Evolutionary conservation across 106 monocot genomes (phyloP).

Genomic region (Ottelia alismoides): DNA sequence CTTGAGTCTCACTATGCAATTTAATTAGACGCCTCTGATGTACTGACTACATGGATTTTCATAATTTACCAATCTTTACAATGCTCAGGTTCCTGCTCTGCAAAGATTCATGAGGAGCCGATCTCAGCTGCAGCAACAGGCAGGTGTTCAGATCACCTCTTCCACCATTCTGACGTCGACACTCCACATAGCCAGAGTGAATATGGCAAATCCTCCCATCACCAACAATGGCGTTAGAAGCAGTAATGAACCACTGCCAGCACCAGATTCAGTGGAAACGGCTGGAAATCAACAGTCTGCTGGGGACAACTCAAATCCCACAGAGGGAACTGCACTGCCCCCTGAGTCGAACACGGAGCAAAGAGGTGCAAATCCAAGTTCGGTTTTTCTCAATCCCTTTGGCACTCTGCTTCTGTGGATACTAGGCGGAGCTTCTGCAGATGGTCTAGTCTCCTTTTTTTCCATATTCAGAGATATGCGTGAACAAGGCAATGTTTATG

Average conservation of each 20-base stretch:
- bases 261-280: slow-evolving; percentile 8
- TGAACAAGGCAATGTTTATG: slow-evolving; percentile 46
- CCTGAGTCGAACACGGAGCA: slow-evolving; percentile 22
- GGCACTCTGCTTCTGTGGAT: slow-evolving; percentile 82
- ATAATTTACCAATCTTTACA: not conserved
- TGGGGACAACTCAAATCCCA: slow-evolving; percentile 5
- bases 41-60: not conserved
- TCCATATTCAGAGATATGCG: slow-evolving; percentile 79
- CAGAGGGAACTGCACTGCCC: slow-evolving; percentile 8
- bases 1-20: not conserved
- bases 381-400: slow-evolving; percentile 48
- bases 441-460: slow-evolving; percentile 77
- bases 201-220: slow-evolving; percentile 32
- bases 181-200: slow-evolving; percentile 80
- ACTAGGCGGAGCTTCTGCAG: slow-evolving; percentile 77
- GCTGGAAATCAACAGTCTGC: slow-evolving; percentile 6
- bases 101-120: slow-evolving; percentile 75
- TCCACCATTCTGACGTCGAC: slow-evolving; percentile 92
- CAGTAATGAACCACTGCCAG: not conserved
- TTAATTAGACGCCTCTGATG: too few species aligned
- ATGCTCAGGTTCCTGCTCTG: slow-evolving; percentile 77
- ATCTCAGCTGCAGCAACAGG: slow-evolving; percentile 58
- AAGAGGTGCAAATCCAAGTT: slow-evolving; percentile 9
- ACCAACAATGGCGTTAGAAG: not conserved
- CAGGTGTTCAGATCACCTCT: slow-evolving; percentile 83